phyloP scores from a whole-genome alignment of 352 stramenopile genomes.

The Phytophthora citrophthora region DNA sequence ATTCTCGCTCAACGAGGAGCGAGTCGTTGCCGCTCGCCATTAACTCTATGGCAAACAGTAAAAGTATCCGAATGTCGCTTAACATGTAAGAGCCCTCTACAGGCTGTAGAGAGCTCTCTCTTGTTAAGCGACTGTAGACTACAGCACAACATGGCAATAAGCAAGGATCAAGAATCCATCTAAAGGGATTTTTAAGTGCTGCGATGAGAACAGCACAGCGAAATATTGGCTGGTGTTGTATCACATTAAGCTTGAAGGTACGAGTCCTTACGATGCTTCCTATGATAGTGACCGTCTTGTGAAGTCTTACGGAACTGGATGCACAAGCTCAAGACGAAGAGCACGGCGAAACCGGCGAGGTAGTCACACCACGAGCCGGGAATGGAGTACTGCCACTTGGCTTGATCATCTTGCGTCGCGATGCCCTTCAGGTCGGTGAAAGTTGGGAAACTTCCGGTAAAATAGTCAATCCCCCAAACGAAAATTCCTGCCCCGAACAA shows the following conservation, averaged over 20 bases:
- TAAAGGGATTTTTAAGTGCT: too few species aligned
- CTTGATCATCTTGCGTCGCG: constrained; percentile 25
- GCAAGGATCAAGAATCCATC: neutral
- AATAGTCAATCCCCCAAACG: constrained; percentile 57
- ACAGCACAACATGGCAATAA: neutral
- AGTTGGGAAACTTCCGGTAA: constrained; percentile 48
- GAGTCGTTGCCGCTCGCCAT: constrained; percentile 1
- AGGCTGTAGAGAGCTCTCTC: too few species aligned
- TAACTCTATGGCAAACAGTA: constrained; percentile 7
- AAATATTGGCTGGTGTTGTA: neutral
- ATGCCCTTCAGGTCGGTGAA: constrained; percentile 47
- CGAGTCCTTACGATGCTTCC: neutral
- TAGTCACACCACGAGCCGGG: constrained; percentile 51
- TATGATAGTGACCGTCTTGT: constrained; percentile 15
- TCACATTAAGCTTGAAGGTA: constrained; percentile 12
- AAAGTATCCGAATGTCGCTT: neutral
- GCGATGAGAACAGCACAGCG: neutral
- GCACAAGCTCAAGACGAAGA: constrained; percentile 43
- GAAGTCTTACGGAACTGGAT: constrained; percentile 56
- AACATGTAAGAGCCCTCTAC: neutral
- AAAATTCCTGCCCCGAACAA: constrained; percentile 42
- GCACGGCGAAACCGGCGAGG: constrained; percentile 39
- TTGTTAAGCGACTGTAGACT: too few species aligned
- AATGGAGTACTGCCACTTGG: constrained; percentile 43
- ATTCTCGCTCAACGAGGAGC: neutral